Evolutionary conservation across 1,284 basidiomycete species (phyloP), one percentile per base, ranked within the genome.

Genomic region (Moesziomyces aphidis): DNA sequence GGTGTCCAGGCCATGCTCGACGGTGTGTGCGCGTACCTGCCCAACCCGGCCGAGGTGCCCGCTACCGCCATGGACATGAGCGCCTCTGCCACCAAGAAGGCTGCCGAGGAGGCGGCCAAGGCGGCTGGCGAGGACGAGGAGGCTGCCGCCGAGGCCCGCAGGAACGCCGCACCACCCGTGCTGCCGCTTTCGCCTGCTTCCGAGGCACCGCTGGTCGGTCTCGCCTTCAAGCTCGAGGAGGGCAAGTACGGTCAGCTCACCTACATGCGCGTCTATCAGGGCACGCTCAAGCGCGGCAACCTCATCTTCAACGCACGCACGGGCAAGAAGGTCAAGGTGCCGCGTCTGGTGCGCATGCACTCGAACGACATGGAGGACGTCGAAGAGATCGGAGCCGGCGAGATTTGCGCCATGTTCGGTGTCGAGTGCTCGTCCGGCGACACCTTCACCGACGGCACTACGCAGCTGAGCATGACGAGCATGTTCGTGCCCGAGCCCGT

Each of bases 401-500:
- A 99, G 88, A 99, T 99, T 75, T 99, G 97, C 84, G 97, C 97
- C 56, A 98, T 97, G 87, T 99, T 99, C 79, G 97, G 97, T 82
- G 95, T 99, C 52, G 97, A 99, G 78, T 99, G 97, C 85, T 95
- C 95, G 0, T 94, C 94, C 19, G 97, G 97, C 43, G 97, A 99
- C 86, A 98, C 97, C 0, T 99, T 99, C 86, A 98, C 94, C 19
- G 84, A 85, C 58, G 84, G 84, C 13, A 80, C 78, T 23, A 81
- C 82, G 24, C 64, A 77, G 47, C 72, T 84, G 48, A 78, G 73
- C 62, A 84, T 84, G 95, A 95, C 94, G 1, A 94, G 93, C 23
- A 99, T 99, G 97, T 98, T 91, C 81, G 97, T 99, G 0, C 97
- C 97, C 8, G 96, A 98, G 61, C 97, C 97, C 1, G 97, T 99